Evolutionary conservation across 75 land plant genomes (phyloP).

Genomic region (Selaginella moellendorffii): DNA sequence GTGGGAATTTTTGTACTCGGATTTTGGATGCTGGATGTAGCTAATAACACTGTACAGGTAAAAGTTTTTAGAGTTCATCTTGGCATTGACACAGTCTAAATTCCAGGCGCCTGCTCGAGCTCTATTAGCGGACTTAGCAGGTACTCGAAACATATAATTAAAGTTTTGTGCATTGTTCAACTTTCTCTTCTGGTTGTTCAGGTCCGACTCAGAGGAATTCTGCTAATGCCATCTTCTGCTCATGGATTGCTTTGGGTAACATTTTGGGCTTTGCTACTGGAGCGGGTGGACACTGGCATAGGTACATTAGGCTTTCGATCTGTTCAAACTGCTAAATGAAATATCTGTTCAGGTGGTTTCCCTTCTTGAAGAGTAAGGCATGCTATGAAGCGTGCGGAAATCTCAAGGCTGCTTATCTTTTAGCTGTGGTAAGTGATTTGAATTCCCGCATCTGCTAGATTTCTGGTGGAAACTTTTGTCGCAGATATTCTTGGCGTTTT

Average conservation of each 20-base stretch:
- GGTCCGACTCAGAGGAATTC: conserved; percentile 68
- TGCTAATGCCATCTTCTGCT: conserved; percentile 86
- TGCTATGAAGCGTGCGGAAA: conserved; percentile 92
- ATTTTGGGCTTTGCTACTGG: conserved; percentile 92
- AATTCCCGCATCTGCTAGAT: conserved; percentile 2
- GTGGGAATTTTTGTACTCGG: conserved; percentile 75
- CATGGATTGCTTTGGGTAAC: conserved; percentile 98
- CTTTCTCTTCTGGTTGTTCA: too few species aligned
- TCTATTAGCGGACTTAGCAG: conserved; percentile 88
- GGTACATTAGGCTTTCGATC: too few species aligned
- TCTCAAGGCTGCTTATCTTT: conserved; percentile 91
- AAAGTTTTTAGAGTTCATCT: too few species aligned
- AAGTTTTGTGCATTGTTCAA: too few species aligned
- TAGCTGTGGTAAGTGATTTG: conserved; percentile 60
- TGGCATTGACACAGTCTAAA: too few species aligned
- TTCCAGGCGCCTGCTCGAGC: conserved; percentile 98
- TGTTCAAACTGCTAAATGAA: background rate
- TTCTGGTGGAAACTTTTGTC: conserved; percentile 8
- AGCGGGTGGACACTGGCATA: conserved; percentile 86
- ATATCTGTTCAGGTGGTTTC: conserved; percentile 56
- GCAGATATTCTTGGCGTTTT: conserved; percentile 64
- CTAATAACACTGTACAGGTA: conserved; percentile 94
- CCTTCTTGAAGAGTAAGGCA: conserved; percentile 61
- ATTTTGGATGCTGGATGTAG: conserved; percentile 96
- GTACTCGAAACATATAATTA: too few species aligned